Evolutionary conservation across 2,329 filamentous ascomycete species (phyloP).

Genomic region (Pseudogymnoascus sp.): DNA sequence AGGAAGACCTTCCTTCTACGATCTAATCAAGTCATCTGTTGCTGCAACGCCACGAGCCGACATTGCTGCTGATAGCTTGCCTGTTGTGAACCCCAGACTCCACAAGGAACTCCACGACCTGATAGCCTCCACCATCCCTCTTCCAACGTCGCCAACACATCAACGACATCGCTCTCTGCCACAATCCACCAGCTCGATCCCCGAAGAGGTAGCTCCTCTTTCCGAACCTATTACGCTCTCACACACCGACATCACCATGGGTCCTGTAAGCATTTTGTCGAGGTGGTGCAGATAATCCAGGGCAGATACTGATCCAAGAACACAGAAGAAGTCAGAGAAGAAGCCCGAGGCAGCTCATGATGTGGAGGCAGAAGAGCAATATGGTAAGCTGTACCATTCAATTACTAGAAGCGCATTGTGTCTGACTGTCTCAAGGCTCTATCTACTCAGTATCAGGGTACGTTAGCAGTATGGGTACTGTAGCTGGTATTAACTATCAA

Average conservation of each 20-base stretch:
- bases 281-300: neutral
- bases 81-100: constrained; percentile 21
- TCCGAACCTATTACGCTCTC: constrained; percentile 12
- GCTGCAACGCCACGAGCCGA: constrained; percentile 29
- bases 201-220: constrained; percentile 11
- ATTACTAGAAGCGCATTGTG: constrained; percentile 10
- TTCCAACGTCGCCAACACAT: constrained; percentile 25
- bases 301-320: neutral
- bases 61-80: constrained; percentile 34
- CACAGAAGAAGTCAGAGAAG: constrained; percentile 25
- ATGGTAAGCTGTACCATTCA: constrained; percentile 38
- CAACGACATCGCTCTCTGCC: constrained; percentile 11
- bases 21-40: constrained; percentile 42
- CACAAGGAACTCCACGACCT: constrained; percentile 20
- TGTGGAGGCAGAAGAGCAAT: constrained; percentile 43
- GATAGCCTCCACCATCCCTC: constrained; percentile 25
- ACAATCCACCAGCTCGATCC: constrained; percentile 27
- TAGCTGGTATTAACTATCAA: constrained; percentile 17
- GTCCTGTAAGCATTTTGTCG: constrained; percentile 22
- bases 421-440: constrained; percentile 37
- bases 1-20: constrained; percentile 54
- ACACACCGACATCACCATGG: constrained; percentile 29
- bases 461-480: constrained; percentile 17
- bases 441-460: constrained; percentile 67
- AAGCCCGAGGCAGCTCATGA: constrained; percentile 33